These are phyloP conservation scores for Rhizoclosmatium globosum DNA, from an alignment of 192 early-diverging fungal species.

Conservation along the genomic window DNA sequence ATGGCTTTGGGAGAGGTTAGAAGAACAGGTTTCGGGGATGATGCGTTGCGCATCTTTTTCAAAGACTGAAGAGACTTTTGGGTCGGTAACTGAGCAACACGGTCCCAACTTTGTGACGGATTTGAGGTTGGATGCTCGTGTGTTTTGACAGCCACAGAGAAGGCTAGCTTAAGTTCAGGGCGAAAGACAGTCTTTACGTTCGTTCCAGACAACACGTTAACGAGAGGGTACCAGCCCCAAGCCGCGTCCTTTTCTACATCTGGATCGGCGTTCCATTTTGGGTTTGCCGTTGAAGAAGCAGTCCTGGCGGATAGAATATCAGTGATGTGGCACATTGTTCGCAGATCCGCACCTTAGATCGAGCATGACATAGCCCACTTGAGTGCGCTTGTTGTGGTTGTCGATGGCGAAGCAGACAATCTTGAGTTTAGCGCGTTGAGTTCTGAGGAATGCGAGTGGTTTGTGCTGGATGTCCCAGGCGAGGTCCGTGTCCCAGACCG, in stretches of 20 bases:
- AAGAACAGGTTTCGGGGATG: not conserved
- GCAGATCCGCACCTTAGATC: slow-evolving; percentile 56
- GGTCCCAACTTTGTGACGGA: not conserved
- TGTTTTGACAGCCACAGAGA: slow-evolving; percentile 42
- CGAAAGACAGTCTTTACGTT: slow-evolving; percentile 32
- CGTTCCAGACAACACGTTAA: slow-evolving; percentile 37
- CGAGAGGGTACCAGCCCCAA: slow-evolving; percentile 53
- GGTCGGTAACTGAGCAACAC: not conserved
- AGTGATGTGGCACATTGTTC: not conserved
- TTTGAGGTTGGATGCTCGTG: not conserved
- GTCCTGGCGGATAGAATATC: not conserved
- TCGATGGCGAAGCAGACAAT: slow-evolving; percentile 54
- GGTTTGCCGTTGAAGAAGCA: not conserved
- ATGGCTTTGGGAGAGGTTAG: slow-evolving; percentile 20
- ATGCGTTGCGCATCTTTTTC: not conserved
- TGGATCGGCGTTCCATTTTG: slow-evolving; percentile 20
- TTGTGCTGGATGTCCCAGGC: slow-evolving; percentile 54
- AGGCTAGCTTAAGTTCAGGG: slow-evolving; percentile 65
- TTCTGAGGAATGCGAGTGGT: slow-evolving; percentile 26
- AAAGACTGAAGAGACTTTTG: not conserved
- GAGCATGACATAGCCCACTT: slow-evolving; percentile 64
- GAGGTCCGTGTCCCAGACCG: slow-evolving; percentile 68
- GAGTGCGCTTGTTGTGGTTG: slow-evolving; percentile 36
- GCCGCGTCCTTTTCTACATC: slow-evolving; percentile 33
- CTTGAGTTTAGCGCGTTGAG: slow-evolving; percentile 53